A percentile compares a stretch with the other conserved stretches of the same genome.
Evolutionary conservation across 805 yeast genomes (phyloP).

Genomic region (Suhomyces emberorum): DNA sequence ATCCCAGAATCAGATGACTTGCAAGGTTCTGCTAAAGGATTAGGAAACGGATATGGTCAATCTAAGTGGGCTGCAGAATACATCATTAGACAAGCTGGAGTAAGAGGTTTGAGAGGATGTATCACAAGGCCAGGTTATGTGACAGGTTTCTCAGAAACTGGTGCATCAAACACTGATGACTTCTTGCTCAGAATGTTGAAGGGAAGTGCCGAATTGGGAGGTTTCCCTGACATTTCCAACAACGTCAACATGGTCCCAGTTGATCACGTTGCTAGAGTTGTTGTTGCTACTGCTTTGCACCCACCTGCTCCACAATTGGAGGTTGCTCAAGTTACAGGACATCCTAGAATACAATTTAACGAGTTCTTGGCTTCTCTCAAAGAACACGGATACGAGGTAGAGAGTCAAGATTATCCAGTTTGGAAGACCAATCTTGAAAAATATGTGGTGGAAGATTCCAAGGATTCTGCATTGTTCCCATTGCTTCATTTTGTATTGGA

Average conservation of each 20-base stretch:
- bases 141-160: constrained; percentile 78
- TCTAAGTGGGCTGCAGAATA: constrained; percentile 97
- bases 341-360: constrained; percentile 83
- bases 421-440: constrained; percentile 80
- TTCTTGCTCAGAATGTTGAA: constrained; percentile 91
- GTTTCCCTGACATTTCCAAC: constrained; percentile 81
- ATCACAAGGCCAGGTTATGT: constrained; percentile 96
- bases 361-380: constrained; percentile 66
- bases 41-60: constrained; percentile 95
- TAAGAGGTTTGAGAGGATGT: constrained; percentile 80
- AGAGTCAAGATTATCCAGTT: constrained; percentile 59
- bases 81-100: constrained; percentile 83
- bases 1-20: constrained; percentile 81
- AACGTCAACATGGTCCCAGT: constrained; percentile 96
- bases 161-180: constrained; percentile 94
- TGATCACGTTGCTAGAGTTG: constrained; percentile 93
- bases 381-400: constrained; percentile 69
- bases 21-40: constrained; percentile 74
- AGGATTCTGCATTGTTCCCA: constrained; percentile 89
- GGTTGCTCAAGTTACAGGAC: constrained; percentile 96
- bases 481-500: constrained; percentile 91
- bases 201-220: constrained; percentile 87
- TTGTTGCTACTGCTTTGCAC: constrained; percentile 75
- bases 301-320: constrained; percentile 60
- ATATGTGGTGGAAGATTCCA: constrained; percentile 61